Evolutionary conservation across 2,329 filamentous ascomycete genomes (phyloP).

Genomic region (Setomelanomma holmii): DNA sequence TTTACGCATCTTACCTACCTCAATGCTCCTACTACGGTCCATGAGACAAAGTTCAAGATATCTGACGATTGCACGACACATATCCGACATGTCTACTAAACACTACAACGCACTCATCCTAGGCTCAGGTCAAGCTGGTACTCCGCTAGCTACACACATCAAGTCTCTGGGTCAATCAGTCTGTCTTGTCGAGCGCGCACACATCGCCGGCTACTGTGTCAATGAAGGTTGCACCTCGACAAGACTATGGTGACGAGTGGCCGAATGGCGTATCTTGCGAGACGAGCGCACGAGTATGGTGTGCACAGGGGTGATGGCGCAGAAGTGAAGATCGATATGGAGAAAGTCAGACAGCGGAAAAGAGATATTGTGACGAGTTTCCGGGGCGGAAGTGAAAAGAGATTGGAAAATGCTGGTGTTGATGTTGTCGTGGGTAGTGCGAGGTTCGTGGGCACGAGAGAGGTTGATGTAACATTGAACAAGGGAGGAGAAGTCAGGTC

Average conservation of each 20-base stretch:
- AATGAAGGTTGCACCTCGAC: slow-evolving; percentile 65
- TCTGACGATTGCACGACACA: neutral
- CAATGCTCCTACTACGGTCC: neutral
- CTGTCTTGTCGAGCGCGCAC: slow-evolving; percentile 56
- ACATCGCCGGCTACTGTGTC: slow-evolving; percentile 62
- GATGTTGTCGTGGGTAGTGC: slow-evolving; percentile 57
- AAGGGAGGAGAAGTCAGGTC: slow-evolving; percentile 39
- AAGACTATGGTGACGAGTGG: slow-evolving; percentile 64
- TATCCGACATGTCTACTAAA: neutral
- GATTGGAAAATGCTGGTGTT: slow-evolving; percentile 52
- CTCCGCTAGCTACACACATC: slow-evolving; percentile 58
- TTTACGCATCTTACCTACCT: neutral
- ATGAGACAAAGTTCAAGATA: neutral
- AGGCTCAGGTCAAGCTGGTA: slow-evolving; percentile 62
- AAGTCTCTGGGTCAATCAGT: slow-evolving; percentile 55
- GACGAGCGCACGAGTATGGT: slow-evolving; percentile 56
- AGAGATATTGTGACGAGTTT: slow-evolving; percentile 61
- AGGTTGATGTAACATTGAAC: slow-evolving; percentile 29
- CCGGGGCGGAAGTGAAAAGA: slow-evolving; percentile 55
- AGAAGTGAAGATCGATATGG: slow-evolving; percentile 55
- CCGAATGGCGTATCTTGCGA: slow-evolving; percentile 56
- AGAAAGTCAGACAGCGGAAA: slow-evolving; percentile 59
- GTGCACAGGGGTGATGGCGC: slow-evolving; percentile 36
- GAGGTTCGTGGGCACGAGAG: slow-evolving; percentile 52
- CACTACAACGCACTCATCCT: slow-evolving; percentile 56